These are phyloP conservation scores for Dentiscutata heterogama DNA, from an alignment of 371 early-diverging fungal species.

Conservation along the genomic window DNA sequence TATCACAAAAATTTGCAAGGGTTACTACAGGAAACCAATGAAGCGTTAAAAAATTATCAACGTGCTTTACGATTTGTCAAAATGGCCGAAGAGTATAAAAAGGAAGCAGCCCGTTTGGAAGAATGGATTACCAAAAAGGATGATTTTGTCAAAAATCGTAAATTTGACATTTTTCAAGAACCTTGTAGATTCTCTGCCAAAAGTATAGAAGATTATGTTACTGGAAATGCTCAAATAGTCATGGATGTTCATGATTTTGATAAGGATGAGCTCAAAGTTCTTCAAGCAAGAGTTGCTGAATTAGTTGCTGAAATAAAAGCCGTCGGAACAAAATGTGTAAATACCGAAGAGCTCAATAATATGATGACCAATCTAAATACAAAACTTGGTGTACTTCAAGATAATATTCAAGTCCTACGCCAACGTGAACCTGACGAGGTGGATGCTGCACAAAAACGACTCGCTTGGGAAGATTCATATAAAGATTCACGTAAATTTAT, in stretches of 20 bases:
- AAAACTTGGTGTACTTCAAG: conserved; percentile 25
- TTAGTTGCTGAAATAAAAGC: conserved; percentile 25
- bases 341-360: conserved; percentile 39
- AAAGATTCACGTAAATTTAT: conserved; percentile 15
- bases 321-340: conserved; percentile 40
- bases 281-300: conserved; percentile 8
- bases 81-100: conserved; percentile 53
- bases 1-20: conserved; percentile 51
- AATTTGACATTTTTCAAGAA: conserved; percentile 22
- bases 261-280: conserved; percentile 10
- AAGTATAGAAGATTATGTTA: conserved; percentile 27
- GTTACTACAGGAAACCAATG: conserved; percentile 55
- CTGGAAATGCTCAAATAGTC: conserved; percentile 17
- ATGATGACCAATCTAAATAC: conserved; percentile 24
- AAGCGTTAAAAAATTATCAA: conserved; percentile 51
- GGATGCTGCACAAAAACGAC: conserved; percentile 33
- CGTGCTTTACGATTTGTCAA: conserved; percentile 52
- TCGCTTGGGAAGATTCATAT: conserved; percentile 28
- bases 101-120: conserved; percentile 54
- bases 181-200: conserved; percentile 41
- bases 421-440: conserved; percentile 35
- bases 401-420: conserved; percentile 13
- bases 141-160: conserved; percentile 45
- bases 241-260: conserved; percentile 35
- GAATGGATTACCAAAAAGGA: conserved; percentile 60